Conservation (phyloP, 495 filamentous ascomycete genomes). For the Talaromyces wortmannii region DNA sequence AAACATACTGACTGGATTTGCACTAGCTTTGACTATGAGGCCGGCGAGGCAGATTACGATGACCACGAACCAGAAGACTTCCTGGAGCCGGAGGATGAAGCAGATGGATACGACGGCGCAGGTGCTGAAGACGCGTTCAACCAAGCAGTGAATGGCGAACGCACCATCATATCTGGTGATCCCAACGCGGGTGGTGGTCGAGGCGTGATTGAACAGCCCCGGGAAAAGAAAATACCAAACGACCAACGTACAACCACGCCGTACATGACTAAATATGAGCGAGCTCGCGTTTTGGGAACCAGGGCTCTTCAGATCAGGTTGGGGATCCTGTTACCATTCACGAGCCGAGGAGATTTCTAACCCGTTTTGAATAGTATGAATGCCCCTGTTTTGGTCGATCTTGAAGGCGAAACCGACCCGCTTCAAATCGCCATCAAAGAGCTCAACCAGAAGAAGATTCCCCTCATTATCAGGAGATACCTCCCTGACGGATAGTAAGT, state of each 20-base stretch:
- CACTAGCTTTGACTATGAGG: conserved; percentile 46
- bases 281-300: conserved; percentile 86
- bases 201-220: conserved; percentile 53
- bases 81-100: conserved; percentile 39
- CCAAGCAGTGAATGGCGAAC: conserved; percentile 39
- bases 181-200: conserved; percentile 53
- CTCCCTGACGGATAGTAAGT: conserved; percentile 94
- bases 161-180: conserved; percentile 68
- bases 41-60: conserved; percentile 56
- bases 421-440: conserved; percentile 97
- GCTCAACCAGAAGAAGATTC: conserved; percentile 96
- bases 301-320: conserved; percentile 94
- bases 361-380: conserved; percentile 66
- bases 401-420: conserved; percentile 96
- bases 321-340: conserved; percentile 15
- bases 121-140: conserved; percentile 50
- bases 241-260: conserved; percentile 89
- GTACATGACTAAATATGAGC: conserved; percentile 99
- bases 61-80: conserved; percentile 56
- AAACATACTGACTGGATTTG: conserved; percentile 12
- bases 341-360: conserved; percentile 3
- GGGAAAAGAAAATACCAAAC: conserved; percentile 84
- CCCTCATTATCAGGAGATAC: conserved; percentile 87
- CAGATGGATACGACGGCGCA: conserved; percentile 28
- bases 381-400: conserved; percentile 90